Base-by-base conservation (phyloP, 345 rosid species). In the Combretum micranthum region DNA sequence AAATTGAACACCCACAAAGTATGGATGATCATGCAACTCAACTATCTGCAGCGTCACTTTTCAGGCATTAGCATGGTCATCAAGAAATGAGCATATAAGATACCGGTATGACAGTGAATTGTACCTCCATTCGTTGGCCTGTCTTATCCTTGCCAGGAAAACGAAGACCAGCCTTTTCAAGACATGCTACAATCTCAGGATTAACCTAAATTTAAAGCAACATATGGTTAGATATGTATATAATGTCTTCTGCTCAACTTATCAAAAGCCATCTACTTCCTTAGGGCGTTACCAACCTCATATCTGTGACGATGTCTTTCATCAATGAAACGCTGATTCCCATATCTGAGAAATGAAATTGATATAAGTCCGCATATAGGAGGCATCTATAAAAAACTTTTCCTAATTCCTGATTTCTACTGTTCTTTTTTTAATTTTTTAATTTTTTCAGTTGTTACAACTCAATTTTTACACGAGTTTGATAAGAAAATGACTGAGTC, bases 291-390 rank as follows among this genome's bases (percentile, higher is more conserved):
- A 52, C 42, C 43, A 74, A 87, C 98, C 97, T 93, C 97, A 20
- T 87, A 93, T 77, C 97, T 83, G 72, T 93, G 99, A 20, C 99
- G 69, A 80, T 93, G 99, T 61, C 99, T 79, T 69, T 93, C 99
- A n/a, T 93, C 96, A 1, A 83, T 78, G 64, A 60, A 85, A 59
- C 66, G 66, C 71, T 19, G 73, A 65, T 83, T 79, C 61, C 86
- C 96, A 68, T 93, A 93, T 61, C 99, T 93, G 65, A 12, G n/a
- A 63, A 13, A 32, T 21, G 3, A 10, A 19, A 3, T 51, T 44
- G 20, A 44, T 12, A 57, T 45, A 15, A 22, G 20, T 66, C 51
- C 62, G 58, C 23, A 18, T 0, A 26, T 44, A 44, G 53, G 22
- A 20, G 44, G 20, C 18, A n/a, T 52, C 50, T 39, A 22, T 44